Conservation (phyloP, 2,329 filamentous ascomycete genomes). For the Pezicula rhizophila region DNA sequence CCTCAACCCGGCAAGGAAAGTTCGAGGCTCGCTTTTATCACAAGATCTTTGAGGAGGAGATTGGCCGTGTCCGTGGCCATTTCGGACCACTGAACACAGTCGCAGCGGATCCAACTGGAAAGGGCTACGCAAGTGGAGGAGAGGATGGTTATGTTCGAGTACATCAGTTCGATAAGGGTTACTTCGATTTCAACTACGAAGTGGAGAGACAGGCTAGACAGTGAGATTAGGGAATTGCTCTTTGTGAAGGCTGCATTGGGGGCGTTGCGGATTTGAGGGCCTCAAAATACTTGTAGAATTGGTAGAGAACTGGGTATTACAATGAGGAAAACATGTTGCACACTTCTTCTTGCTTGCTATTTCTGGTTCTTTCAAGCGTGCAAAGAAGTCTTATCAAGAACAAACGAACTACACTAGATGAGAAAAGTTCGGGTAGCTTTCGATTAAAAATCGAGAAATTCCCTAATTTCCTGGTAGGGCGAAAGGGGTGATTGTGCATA, state of each 20-base stretch:
- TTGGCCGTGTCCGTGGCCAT: conserved; percentile 92
- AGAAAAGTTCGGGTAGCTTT: too few relatives aligned
- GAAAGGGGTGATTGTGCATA: too few relatives aligned
- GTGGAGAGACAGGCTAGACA: conserved; percentile 72
- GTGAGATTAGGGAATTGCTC: conserved; percentile 15
- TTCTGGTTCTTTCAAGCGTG: neutral
- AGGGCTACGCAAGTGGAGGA: conserved; percentile 88
- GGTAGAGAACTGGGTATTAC: neutral
- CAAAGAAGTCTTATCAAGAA: too few relatives aligned
- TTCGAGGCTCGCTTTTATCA: conserved; percentile 99
- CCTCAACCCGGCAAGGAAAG: conserved; percentile 89
- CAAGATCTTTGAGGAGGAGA: conserved; percentile 99
- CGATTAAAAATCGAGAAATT: too few relatives aligned
- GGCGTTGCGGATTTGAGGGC: conserved; percentile 18
- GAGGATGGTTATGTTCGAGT: conserved; percentile 98
- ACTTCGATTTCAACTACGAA: conserved; percentile 98
- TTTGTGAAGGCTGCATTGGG: conserved; percentile 20
- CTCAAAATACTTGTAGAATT: conserved; percentile 15
- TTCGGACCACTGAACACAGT: conserved; percentile 88
- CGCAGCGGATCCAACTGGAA: conserved; percentile 84
- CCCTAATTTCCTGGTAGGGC: too few relatives aligned
- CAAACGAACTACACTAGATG: too few relatives aligned
- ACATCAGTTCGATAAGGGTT: conserved; percentile 97
- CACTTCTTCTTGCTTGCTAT: neutral
- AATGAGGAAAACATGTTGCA: neutral